Percentiles rank a stretch among this genome's conserved stretches.
phyloP scores from a whole-genome alignment of 768 basidiomycete genomes.

The Myochromella boudieri region DNA sequence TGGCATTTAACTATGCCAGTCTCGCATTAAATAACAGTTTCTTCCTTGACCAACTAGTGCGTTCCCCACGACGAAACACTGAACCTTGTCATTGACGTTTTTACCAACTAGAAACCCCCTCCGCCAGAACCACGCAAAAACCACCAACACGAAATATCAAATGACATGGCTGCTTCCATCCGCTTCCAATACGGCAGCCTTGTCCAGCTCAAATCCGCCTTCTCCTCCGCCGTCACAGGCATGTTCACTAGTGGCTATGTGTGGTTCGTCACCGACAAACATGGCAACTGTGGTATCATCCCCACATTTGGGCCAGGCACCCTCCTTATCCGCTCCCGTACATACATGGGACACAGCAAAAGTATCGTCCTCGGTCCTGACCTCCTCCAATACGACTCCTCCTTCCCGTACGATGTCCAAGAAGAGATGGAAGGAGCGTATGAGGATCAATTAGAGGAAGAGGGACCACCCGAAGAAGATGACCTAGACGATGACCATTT shows the following conservation, averaged over 20 bases:
- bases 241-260: slow-evolving; percentile 81
- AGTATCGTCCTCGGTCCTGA: slow-evolving; percentile 15
- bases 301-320: slow-evolving; percentile 92
- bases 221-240: slow-evolving; percentile 75
- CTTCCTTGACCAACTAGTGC: slow-evolving; percentile 85
- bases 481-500: slow-evolving; percentile 1
- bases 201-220: slow-evolving; percentile 67
- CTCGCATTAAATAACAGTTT: slow-evolving; percentile 93
- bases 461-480: neutral
- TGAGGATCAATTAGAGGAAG: too few species aligned
- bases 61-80: slow-evolving; percentile 27
- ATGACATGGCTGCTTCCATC: slow-evolving; percentile 33
- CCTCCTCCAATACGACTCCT: slow-evolving; percentile 5
- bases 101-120: slow-evolving; percentile 40
- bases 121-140: slow-evolving; percentile 29
- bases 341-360: slow-evolving; percentile 29
- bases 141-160: slow-evolving; percentile 39
- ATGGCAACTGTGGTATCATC: slow-evolving; percentile 63
- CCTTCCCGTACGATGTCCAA: slow-evolving; percentile 2
- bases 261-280: slow-evolving; percentile 80
- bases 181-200: slow-evolving; percentile 59
- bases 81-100: slow-evolving; percentile 10
- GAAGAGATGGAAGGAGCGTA: too few species aligned
- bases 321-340: slow-evolving; percentile 69
- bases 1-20: slow-evolving; percentile 90